Percentiles rank a stretch among this genome's conserved stretches.
Evolutionary conservation across 2,329 filamentous ascomycete species (phyloP).

Genomic region (Thielaviopsis punctulata): DNA sequence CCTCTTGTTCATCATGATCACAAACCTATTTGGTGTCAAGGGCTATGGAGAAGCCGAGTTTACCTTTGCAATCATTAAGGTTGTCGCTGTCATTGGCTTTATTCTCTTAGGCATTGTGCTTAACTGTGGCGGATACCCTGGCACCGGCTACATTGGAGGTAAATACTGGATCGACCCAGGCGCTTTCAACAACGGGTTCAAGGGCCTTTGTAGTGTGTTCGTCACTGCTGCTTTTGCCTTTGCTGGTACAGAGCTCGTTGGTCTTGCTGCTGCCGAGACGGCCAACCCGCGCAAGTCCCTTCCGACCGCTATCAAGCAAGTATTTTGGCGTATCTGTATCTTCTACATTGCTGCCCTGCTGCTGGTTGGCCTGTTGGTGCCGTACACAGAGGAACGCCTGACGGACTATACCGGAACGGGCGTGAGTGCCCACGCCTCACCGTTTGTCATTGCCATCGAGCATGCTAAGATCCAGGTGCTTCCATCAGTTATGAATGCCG

Average conservation of each 20-base stretch:
- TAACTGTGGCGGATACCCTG: slow-evolving; percentile 62
- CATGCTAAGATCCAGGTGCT: slow-evolving; percentile 67
- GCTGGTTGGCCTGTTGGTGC: slow-evolving; percentile 68
- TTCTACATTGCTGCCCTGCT: slow-evolving; percentile 78
- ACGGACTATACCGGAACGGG: slow-evolving; percentile 22
- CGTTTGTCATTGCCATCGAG: slow-evolving; percentile 83
- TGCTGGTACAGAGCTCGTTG: slow-evolving; percentile 58
- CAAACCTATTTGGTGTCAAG: slow-evolving; percentile 79
- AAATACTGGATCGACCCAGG: slow-evolving; percentile 63
- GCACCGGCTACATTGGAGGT: slow-evolving; percentile 63
- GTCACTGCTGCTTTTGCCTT: slow-evolving; percentile 65
- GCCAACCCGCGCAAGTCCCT: slow-evolving; percentile 66
- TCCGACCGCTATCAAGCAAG: slow-evolving; percentile 77
- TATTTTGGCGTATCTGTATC: slow-evolving; percentile 83
- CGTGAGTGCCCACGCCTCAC: slow-evolving; percentile 60
- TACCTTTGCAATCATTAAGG: slow-evolving; percentile 70
- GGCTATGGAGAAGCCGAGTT: slow-evolving; percentile 86
- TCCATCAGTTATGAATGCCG: slow-evolving; percentile 83
- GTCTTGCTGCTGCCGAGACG: slow-evolving; percentile 61
- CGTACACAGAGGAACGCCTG: slow-evolving; percentile 36
- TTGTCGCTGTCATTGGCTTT: slow-evolving; percentile 72
- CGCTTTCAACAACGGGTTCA: slow-evolving; percentile 72
- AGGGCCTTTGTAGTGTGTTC: slow-evolving; percentile 63
- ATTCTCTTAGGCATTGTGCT: slow-evolving; percentile 77
- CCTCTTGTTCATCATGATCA: slow-evolving; percentile 53